Conservation (phyloP, 164 flowering plant genomes). For the Nymphaea colorata region DNA sequence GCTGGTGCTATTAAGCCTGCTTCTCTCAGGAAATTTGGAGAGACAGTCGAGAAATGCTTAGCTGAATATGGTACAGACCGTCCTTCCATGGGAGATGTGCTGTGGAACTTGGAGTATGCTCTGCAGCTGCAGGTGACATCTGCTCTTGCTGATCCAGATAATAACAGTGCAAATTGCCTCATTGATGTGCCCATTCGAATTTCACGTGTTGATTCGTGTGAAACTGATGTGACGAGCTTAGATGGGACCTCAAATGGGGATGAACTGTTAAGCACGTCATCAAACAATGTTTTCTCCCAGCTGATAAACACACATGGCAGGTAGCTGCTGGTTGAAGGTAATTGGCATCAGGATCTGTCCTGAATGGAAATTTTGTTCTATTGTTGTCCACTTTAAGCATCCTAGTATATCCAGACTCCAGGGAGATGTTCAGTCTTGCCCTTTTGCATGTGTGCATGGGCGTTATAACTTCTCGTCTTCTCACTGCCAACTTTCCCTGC, state of each 20-base stretch:
- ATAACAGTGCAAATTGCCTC: constrained; percentile 41
- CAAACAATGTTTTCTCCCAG: constrained; percentile 72
- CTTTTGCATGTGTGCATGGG: neutral
- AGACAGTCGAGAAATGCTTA: constrained; percentile 80
- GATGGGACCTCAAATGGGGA: constrained; percentile 23
- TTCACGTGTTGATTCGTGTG: constrained; percentile 12
- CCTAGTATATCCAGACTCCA: neutral
- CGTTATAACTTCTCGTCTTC: neutral
- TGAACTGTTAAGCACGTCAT: constrained; percentile 52
- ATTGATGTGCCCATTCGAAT: constrained; percentile 43
- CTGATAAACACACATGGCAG: constrained; percentile 65
- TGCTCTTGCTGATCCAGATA: constrained; percentile 41
- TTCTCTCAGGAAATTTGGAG: constrained; percentile 63
- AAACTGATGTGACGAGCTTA: constrained; percentile 19
- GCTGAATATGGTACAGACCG: constrained; percentile 68
- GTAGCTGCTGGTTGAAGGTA: constrained; percentile 9
- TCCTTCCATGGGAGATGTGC: constrained; percentile 76
- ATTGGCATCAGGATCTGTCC: neutral
- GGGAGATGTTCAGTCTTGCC: neutral
- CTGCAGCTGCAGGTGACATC: constrained; percentile 67
- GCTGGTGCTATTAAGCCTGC: constrained; percentile 50
- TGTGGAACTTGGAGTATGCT: constrained; percentile 76
- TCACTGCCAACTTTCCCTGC: no score
- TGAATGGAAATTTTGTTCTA: no score
- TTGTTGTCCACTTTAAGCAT: neutral